phyloP scores from a whole-genome alignment of 1,284 basidiomycete species.

The Trametes sp. region DNA sequence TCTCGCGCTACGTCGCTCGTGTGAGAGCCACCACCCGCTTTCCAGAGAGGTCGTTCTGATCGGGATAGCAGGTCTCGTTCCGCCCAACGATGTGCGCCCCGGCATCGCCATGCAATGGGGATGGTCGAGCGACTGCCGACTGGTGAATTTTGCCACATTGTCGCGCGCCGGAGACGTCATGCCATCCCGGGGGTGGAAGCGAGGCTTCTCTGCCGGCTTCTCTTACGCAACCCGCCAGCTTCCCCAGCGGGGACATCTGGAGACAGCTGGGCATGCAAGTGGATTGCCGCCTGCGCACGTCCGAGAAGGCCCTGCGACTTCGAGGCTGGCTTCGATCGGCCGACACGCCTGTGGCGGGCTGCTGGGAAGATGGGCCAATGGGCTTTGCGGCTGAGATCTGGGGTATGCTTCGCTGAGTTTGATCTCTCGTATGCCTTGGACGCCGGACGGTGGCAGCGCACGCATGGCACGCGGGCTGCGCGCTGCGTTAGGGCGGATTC shows the following conservation, averaged over 20 bases:
- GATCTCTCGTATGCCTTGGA: conserved; percentile 1
- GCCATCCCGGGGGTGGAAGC: conserved; percentile 3
- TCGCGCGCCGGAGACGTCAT: conserved; percentile 9
- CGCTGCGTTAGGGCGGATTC: neutral
- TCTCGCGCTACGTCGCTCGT: conserved; percentile 8
- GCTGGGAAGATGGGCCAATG: conserved; percentile 13
- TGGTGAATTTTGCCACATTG: conserved; percentile 3
- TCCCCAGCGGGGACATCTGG: conserved; percentile 3
- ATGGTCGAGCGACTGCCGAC: conserved; percentile 11
- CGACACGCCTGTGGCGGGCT: conserved; percentile 15
- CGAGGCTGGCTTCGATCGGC: conserved; percentile 13
- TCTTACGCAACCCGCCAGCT: neutral
- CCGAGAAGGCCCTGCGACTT: conserved; percentile 8
- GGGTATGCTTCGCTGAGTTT: conserved; percentile 28
- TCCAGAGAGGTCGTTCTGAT: conserved; percentile 21
- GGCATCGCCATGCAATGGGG: conserved; percentile 2
- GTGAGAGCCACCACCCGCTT: conserved; percentile 7
- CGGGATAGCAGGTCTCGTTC: conserved; percentile 10
- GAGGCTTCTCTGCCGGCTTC: conserved; percentile 1
- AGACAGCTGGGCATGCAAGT: too few relatives aligned
- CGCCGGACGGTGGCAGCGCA: neutral
- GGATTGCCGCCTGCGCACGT: conserved; percentile 11
- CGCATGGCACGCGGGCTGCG: conserved; percentile 5
- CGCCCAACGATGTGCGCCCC: neutral
- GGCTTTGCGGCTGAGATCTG: conserved; percentile 15